Base-by-base conservation (phyloP, 257 asterid genomes). In the Gentiana straminea region DNA sequence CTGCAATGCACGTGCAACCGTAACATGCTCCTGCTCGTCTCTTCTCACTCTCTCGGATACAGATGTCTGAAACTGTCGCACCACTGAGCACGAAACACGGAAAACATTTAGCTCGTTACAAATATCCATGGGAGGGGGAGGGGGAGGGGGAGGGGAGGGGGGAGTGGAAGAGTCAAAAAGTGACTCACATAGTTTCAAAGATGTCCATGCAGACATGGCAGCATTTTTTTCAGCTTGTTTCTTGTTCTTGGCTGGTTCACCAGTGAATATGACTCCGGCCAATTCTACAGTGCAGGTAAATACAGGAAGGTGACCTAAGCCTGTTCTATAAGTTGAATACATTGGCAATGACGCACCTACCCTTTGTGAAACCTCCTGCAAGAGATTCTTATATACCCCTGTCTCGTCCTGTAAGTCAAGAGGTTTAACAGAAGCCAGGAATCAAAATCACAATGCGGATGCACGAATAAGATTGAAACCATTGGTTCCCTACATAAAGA, bases 1-100 rank as follows among this genome's bases (percentile, higher is more conserved):
- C 65, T 88, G 94, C 61, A 92, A 75, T 13, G 97, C 97, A 47
- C 95, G 88, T 57, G 95, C 97, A 48, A 85, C 95, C 1, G 84
- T 84, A 62, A 83, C 88, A 47, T 92, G 99, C 80, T 92, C 99
- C 66, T 81, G 95, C 77, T 88, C 97, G 49, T 92, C 99, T 59
- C 64, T 85, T 51, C 71, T 81, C 60, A 53, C 56, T 74, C 68
- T 78, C 37, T 83, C 93, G 11, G 69, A 69, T 33, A 65, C 47
- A 58, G 94, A 74, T 57, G 70, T 70, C 67, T 80, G 97, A 35
- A 80, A 70, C 71, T 81, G 93, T 72, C 77, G 95, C 68, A 79
- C 88, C 72, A 88, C 97, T 83, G 84, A 49, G 62, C 46, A 39
- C 68, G 67, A 65, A 32, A 57, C 38, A 62, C 36, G 51, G 46